Percentiles rank a stretch among this genome's conserved stretches.
These are phyloP conservation scores for Penicillium glabrum DNA, from an alignment of 2,329 filamentous ascomycete species.

Conservation along the genomic window DNA sequence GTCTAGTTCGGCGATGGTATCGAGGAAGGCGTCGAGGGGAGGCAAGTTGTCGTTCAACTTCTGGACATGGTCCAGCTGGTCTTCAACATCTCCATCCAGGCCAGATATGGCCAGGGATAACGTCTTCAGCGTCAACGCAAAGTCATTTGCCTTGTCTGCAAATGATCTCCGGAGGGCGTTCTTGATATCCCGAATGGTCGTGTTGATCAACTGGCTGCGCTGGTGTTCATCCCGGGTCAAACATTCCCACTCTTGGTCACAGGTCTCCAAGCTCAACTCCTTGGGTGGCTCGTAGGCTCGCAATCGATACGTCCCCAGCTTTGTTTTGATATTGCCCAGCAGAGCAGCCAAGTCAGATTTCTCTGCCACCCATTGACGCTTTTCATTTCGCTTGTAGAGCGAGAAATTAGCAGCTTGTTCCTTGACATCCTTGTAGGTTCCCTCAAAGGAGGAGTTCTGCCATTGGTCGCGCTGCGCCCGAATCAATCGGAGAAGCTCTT, in stretches of 20 bases:
- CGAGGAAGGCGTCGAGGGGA: constrained; percentile 86
- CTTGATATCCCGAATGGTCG: constrained; percentile 98
- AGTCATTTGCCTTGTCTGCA: constrained; percentile 97
- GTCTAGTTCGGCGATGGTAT: constrained; percentile 82
- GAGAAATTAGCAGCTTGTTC: constrained; percentile 78
- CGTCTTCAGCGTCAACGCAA: constrained; percentile 91
- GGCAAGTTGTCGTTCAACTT: constrained; percentile 81
- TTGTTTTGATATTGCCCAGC: constrained; percentile 97
- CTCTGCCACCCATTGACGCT: constrained; percentile 94
- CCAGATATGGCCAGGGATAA: constrained; percentile 93
- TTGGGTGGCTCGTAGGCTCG: constrained; percentile 86
- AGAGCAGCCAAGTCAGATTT: constrained; percentile 93
- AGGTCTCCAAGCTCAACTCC: constrained; percentile 76
- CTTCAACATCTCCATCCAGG: constrained; percentile 95
- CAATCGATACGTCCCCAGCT: constrained; percentile 89
- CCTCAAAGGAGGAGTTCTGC: constrained; percentile 79
- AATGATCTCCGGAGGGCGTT: constrained; percentile 89
- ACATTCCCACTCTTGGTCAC: constrained; percentile 78
- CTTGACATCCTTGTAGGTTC: constrained; percentile 91
- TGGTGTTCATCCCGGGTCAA: constrained; percentile 82
- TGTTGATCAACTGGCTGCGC: constrained; percentile 91
- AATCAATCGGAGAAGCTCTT: constrained; percentile 74
- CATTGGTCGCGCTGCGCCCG: constrained; percentile 71
- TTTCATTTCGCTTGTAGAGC: constrained; percentile 85
- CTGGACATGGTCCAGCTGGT: constrained; percentile 84